A percentile compares a stretch with the other conserved stretches of the same genome.
These are phyloP conservation scores for Dichotomocladium elegans DNA, from an alignment of 371 early-diverging fungal genomes.

Conservation along the genomic window DNA sequence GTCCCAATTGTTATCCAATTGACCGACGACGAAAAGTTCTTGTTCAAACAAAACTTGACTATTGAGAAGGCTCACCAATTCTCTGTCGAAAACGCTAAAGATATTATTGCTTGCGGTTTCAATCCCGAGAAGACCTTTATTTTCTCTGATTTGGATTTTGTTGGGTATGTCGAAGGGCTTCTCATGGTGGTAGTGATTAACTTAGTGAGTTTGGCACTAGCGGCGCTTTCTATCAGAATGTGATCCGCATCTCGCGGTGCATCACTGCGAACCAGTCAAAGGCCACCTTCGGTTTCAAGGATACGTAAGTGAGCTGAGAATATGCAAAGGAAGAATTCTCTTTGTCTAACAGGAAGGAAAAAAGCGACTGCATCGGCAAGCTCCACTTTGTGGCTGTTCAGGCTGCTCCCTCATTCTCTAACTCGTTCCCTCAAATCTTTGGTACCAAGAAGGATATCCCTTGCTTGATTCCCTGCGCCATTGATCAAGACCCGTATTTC, in stretches of 20 bases:
- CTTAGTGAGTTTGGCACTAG: no score
- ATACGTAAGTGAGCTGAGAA: constrained; percentile 42
- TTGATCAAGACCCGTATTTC: constrained; percentile 99
- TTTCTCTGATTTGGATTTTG: constrained; percentile 92
- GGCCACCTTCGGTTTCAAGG: constrained; percentile 91
- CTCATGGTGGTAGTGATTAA: no score
- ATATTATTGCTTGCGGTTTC: constrained; percentile 98
- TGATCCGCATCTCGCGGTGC: constrained; percentile 81
- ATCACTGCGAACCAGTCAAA: constrained; percentile 85
- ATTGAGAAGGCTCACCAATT: constrained; percentile 84
- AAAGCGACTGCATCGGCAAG: constrained; percentile 87
- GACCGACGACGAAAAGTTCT: constrained; percentile 99
- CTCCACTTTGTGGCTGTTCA: constrained; percentile 90
- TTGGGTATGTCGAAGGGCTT: constrained; percentile 64
- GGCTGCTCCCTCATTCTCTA: constrained; percentile 94
- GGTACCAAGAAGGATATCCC: constrained; percentile 87
- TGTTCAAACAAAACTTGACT: constrained; percentile 92
- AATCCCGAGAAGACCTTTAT: constrained; percentile 98
- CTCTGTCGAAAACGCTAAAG: constrained; percentile 89
- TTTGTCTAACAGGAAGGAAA: background rate
- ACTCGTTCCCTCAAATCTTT: constrained; percentile 94
- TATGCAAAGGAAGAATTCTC: background rate
- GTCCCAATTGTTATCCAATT: constrained; percentile 98
- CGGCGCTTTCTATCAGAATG: constrained; percentile 89
- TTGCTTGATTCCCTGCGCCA: constrained; percentile 98